Evolutionary conservation across 331 rosid species (phyloP), one percentile per base, ranked within the genome.

Genomic region (Acacia pycnantha): DNA sequence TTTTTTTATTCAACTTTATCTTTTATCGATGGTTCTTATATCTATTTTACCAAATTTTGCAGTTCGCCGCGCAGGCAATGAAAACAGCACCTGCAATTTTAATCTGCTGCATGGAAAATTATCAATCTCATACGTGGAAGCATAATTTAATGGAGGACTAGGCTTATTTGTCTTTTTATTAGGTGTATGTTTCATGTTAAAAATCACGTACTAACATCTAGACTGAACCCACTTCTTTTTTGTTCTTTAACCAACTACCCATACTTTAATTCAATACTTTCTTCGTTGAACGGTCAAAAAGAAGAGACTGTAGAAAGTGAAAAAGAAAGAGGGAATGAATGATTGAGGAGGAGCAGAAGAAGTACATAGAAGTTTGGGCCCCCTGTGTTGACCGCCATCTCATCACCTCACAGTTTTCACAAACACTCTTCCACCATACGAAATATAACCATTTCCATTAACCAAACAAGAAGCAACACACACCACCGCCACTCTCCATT

Each of bases 281-380:
- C 0, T n/a, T n/a, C n/a, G n/a, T 85, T 85, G 84, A 84, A 77
- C 75, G 91, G 94, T 90, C 94, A 89, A 90, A 88, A 85, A 83
- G 75, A 44, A 6, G 56, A 70, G 50, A 70, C 11, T 3, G 75
- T 44, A 70, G 75, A 70, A 70, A 43, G 75, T 44, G 31, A n/a
- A 74, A 71, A 11, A 43, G 75, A 83, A 54, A 80, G 76, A 54
- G 79, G 27, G 27, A 48, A 46, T 27, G 74, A 71, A 37, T 29
- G 66, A 48, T 48, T 69, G 31, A 78, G 10, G 62, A 21, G 62
- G 59, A 53, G 26, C 6, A 69, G 8, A 4, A 40, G 26, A 81
- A 26, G 29, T 11, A 6, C 77, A 51, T 29, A 54, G 71, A 44
- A 12, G 68, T 33, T 19, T 71, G 77, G 67, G 73, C 70, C 73